phyloP scores from a whole-genome alignment of 306 rosid species.

The Rosa persica region DNA sequence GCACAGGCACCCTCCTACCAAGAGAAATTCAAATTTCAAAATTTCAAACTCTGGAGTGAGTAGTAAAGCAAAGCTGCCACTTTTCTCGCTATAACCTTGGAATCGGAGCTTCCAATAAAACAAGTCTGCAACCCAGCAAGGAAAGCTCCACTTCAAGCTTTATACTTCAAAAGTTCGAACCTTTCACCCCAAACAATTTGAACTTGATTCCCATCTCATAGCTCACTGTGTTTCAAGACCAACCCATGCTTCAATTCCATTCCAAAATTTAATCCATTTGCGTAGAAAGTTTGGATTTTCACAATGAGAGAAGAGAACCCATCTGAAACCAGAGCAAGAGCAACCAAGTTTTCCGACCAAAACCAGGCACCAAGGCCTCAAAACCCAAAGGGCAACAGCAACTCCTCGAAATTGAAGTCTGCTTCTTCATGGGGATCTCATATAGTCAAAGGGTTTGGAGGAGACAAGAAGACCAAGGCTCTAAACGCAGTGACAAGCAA shows the following conservation, averaged over 20 bases:
- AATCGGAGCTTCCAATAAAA: slow-evolving; percentile 22
- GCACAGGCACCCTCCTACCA: slow-evolving; percentile 32
- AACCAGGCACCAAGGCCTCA: slow-evolving; percentile 69
- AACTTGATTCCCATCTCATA: neutral
- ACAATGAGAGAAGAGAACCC: slow-evolving; percentile 85
- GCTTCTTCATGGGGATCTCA: slow-evolving; percentile 92
- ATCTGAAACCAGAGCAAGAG: slow-evolving; percentile 58
- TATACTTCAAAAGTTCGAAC: neutral
- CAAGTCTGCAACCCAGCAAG: neutral
- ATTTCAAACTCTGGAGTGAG: slow-evolving; percentile 33
- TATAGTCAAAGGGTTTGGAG: slow-evolving; percentile 79
- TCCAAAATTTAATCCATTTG: neutral
- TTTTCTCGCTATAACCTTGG: slow-evolving; percentile 25
- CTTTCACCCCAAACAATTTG: neutral
- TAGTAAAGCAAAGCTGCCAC: slow-evolving; percentile 45
- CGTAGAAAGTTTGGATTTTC: slow-evolving; percentile 1
- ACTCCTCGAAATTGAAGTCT: slow-evolving; percentile 56
- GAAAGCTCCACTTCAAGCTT: slow-evolving; percentile 13
- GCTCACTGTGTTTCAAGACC: neutral
- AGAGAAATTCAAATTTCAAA: slow-evolving; percentile 74
- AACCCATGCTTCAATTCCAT: slow-evolving; percentile 4
- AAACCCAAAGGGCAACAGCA: slow-evolving; percentile 42
- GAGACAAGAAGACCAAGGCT: slow-evolving; percentile 63
- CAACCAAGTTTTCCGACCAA: slow-evolving; percentile 67
- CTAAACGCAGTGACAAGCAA: slow-evolving; percentile 37